Percentiles rank a stretch among this genome's conserved stretches.
phyloP scores from a whole-genome alignment of 2,329 filamentous ascomycete species.

The Incumbomyces delicatus region DNA sequence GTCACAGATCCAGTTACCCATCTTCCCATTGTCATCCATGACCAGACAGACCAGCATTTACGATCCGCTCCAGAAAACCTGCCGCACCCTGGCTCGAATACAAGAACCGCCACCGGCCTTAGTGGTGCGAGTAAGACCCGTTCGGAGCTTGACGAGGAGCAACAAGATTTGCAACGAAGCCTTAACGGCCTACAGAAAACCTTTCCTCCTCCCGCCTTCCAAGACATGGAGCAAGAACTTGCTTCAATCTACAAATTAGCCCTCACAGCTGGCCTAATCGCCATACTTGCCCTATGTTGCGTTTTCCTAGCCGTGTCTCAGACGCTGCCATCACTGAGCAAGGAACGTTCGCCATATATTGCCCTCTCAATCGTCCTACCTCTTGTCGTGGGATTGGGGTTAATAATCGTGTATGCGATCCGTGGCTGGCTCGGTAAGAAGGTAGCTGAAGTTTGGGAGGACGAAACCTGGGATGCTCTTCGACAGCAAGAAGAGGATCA shows the following conservation, averaged over 20 bases:
- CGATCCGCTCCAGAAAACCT: slow-evolving; percentile 39
- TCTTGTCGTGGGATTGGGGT: slow-evolving; percentile 18
- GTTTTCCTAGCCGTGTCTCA: slow-evolving; percentile 7
- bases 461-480: slow-evolving; percentile 60
- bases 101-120: slow-evolving; percentile 36
- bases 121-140: slow-evolving; percentile 36
- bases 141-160: slow-evolving; percentile 35
- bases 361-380: slow-evolving; percentile 9
- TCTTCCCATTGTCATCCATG: slow-evolving; percentile 57
- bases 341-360: slow-evolving; percentile 5
- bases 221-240: slow-evolving; percentile 36
- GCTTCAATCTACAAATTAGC: slow-evolving; percentile 36
- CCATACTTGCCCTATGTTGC: slow-evolving; percentile 17
- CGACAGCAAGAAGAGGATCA: slow-evolving; percentile 33
- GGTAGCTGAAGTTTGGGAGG: slow-evolving; percentile 54
- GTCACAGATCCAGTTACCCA: slow-evolving; percentile 67
- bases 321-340: neutral
- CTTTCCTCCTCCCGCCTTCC: slow-evolving; percentile 46
- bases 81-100: slow-evolving; percentile 30
- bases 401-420: slow-evolving; percentile 34
- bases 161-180: slow-evolving; percentile 30
- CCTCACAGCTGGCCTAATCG: slow-evolving; percentile 28
- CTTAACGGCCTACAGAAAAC: slow-evolving; percentile 39
- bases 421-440: slow-evolving; percentile 53
- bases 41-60: slow-evolving; percentile 56